Evolutionary conservation across 2,329 filamentous ascomycete species (phyloP), one percentile per base, ranked within the genome.

Genomic region (Aaosphaeria pasadenensis): DNA sequence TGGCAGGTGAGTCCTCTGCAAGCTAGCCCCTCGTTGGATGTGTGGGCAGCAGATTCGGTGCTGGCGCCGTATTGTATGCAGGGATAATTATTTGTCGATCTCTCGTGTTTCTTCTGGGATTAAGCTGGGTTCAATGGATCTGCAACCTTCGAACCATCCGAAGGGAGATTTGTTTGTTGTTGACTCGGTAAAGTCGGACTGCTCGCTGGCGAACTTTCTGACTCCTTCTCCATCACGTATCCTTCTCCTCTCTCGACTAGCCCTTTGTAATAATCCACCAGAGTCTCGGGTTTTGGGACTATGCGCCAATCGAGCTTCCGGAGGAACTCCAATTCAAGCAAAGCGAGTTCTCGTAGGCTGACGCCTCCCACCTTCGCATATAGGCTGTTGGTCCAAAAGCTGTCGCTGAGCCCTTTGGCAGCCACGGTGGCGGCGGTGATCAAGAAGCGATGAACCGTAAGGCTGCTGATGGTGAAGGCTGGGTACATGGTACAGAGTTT

Each of bases 321-420:
- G 31, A 99, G 75, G 57, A 99, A 96, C 62, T 99, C 94, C 30
- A 99, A 79, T 69, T 99, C 94, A 7, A 99, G 76, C 48, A 96
- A 77, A 49, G 94, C 95, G 54, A 99, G 75, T 71, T 99, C 94
- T 43, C 87, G 85, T 35, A 96, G 80, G 56, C 89, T 91, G 43
- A 99, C 91, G 53, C 94, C 94, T 5, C 94, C 94, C 1, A 99
- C 91, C 47, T 90, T 82, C 35, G 94, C 91, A 67, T 99, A 99
- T 1, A 92, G 95, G 30, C 89, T 89, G 71, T 99, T 99, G 53
- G 95, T 97, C 91, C 94, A 96, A 69, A 99, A 99, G 30, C 88
- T 91, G 70, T 99, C 94, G 31, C 91, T 96, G 9, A 99, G 80
- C 1, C 94, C 94, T 71, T 99, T 99, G 48, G 91, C 90, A 5